Base-by-base conservation (phyloP, 1,139 yeast species). In the Candida smagusa region DNA sequence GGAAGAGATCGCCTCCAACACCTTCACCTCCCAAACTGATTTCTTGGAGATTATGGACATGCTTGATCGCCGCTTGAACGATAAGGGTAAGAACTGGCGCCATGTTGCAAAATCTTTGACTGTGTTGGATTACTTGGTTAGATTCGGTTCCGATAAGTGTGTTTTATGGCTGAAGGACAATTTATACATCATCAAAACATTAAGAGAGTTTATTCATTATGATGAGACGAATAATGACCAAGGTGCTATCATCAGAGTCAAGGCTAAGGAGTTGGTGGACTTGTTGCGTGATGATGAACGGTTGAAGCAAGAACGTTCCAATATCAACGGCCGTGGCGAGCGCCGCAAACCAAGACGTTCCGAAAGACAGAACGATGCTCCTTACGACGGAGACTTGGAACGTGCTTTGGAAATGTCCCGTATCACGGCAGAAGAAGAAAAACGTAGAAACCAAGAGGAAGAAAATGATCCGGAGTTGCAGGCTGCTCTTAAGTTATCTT, bases 11-110 rank as follows among this genome's bases (percentile, higher is more conserved):
- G 84, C 96, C 8, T 74, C 79, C 41, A 71, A 77, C 50, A 85
- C 97, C 2, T 84, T 78, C 57, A 84, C 81, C 48, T 71, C 71
- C 7, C 76, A 74, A 47, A 81, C 86, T 6, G 96, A 88, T 50
- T 81, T 90, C 50, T 74, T 88, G 54, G 96, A 90, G 54, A 80
- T 92, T 34, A 86, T 92, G 96, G 97, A 92, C 56, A 89, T 94
- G 88, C 64, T 92, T 38, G 98, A 90, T 63, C 81, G 90, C 50
- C 77, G 99, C 48, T 71, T 94, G 51, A 92, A 92, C 56, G 98
- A 92, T 57, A 90, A 90, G 68, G 98, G 98, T 43, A 92, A 90
- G 61, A 87, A 92, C 64, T 92, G 98, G 98, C 79, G 97, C 49
- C 99, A 92, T 61, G 92, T 92, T 32, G 92, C 95, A 47, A 94